A percentile compares a stretch with the other conserved stretches of the same genome.
Evolutionary conservation across 2,329 filamentous ascomycete genomes (phyloP).

Genomic region (Aspergillus tanneri): DNA sequence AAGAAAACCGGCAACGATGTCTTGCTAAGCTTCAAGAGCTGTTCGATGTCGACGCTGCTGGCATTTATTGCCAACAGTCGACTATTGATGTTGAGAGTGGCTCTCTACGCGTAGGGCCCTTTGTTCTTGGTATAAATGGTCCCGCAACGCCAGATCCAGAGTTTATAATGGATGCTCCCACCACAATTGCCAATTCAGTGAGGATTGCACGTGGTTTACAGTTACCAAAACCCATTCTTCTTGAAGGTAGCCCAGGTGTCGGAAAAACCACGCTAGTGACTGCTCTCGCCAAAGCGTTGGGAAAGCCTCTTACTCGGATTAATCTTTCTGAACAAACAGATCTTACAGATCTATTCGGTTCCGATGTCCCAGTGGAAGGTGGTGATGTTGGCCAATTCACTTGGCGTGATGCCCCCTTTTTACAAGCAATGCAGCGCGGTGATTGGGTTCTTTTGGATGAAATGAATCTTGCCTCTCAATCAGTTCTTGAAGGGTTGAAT

Average conservation of each 20-base stretch:
- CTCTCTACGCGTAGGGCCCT: constrained; percentile 69
- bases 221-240: constrained; percentile 82
- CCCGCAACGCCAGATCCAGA: constrained; percentile 54
- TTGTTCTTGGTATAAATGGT: constrained; percentile 60
- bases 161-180: constrained; percentile 84
- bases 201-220: constrained; percentile 86
- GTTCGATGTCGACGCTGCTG: constrained; percentile 61
- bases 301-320: constrained; percentile 82
- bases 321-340: constrained; percentile 98
- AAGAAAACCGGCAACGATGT: constrained; percentile 70
- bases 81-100: constrained; percentile 56
- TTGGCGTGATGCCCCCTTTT: constrained; percentile 92
- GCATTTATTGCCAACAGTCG: constrained; percentile 65
- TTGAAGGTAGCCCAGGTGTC: constrained; percentile 97
- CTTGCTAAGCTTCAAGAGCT: constrained; percentile 69
- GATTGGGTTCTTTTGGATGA: constrained; percentile 97
- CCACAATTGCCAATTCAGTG: constrained; percentile 86
- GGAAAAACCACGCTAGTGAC: constrained; percentile 94
- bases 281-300: constrained; percentile 76
- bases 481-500: constrained; percentile 92
- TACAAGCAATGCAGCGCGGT: constrained; percentile 93
- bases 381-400: constrained; percentile 85
- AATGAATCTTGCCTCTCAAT: constrained; percentile 98
- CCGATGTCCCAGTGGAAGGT: constrained; percentile 93
- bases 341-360: constrained; percentile 94